A percentile compares a stretch with the other conserved stretches of the same genome.
Conservation (phyloP, 495 filamentous ascomycete genomes). For the Podospora sp. region DNA sequence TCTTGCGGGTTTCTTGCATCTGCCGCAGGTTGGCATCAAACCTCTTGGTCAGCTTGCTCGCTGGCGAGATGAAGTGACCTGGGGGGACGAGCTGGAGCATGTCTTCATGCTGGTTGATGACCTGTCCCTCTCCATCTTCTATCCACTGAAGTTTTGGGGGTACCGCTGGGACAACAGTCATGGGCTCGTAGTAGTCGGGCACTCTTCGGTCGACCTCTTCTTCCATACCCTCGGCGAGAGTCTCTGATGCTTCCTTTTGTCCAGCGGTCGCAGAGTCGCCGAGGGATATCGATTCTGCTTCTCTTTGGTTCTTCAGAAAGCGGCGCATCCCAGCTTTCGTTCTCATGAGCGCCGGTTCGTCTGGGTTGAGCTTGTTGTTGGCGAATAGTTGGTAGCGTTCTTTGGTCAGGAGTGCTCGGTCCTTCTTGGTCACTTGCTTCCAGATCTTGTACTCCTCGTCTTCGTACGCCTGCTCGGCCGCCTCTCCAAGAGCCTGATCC, state of each 20-base stretch:
- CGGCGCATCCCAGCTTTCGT: slow-evolving; percentile 68
- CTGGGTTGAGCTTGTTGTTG: slow-evolving; percentile 78
- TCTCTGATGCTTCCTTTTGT: slow-evolving; percentile 59
- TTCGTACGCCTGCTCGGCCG: slow-evolving; percentile 59
- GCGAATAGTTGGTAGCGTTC: slow-evolving; percentile 81
- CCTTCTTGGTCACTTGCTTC: slow-evolving; percentile 98
- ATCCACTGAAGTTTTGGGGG: slow-evolving; percentile 75
- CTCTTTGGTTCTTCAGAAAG: slow-evolving; percentile 75
- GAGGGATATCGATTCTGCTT: slow-evolving; percentile 50
- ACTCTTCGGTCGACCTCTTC: slow-evolving; percentile 76
- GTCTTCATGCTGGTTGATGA: slow-evolving; percentile 82
- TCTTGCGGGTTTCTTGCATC: slow-evolving; percentile 95
- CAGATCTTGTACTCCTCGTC: slow-evolving; percentile 94
- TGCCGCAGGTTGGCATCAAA: slow-evolving; percentile 90
- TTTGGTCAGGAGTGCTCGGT: slow-evolving; percentile 81
- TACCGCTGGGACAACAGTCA: slow-evolving; percentile 84
- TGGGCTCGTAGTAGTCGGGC: slow-evolving; percentile 91
- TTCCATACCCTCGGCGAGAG: slow-evolving; percentile 89
- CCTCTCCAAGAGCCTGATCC: slow-evolving; percentile 53
- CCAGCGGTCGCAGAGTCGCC: slow-evolving; percentile 50
- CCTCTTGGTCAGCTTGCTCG: slow-evolving; percentile 73
- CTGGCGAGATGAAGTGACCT: slow-evolving; percentile 76
- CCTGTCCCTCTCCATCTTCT: slow-evolving; percentile 82
- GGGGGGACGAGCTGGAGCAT: slow-evolving; percentile 72
- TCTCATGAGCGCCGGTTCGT: slow-evolving; percentile 83